phyloP scores from a whole-genome alignment of 2,329 filamentous ascomycete genomes.

The Monosporascus cannonballus region DNA sequence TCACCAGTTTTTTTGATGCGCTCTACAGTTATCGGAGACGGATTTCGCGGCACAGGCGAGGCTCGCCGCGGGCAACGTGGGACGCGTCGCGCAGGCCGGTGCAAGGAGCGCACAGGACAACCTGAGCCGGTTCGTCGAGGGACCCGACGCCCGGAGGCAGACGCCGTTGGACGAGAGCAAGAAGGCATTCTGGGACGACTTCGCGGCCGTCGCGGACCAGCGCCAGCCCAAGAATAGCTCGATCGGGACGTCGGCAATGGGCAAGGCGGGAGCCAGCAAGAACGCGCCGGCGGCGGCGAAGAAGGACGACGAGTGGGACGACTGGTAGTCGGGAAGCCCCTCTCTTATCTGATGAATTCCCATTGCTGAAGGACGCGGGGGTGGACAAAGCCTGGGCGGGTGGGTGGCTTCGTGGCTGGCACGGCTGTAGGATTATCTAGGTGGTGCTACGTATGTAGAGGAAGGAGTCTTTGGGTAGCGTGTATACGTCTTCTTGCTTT shows the following conservation, averaged over 20 bases:
- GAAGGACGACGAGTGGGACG: constrained; percentile 58
- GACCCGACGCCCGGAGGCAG: constrained; percentile 35
- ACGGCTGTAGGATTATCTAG: too few species aligned
- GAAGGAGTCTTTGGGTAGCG: too few species aligned
- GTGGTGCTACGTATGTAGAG: too few species aligned
- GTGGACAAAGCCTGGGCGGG: constrained; percentile 2
- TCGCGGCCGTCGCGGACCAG: constrained; percentile 64
- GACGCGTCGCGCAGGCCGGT: constrained; percentile 59
- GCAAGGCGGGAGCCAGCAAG: constrained; percentile 38
- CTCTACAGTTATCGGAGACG: constrained; percentile 66
- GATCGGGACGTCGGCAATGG: constrained; percentile 56
- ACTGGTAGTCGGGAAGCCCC: constrained; percentile 39
- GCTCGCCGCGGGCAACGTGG: constrained; percentile 59
- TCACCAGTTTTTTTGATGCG: too few species aligned
- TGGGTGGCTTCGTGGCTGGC: too few species aligned
- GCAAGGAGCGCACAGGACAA: constrained; percentile 71
- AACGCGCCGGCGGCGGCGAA: constrained; percentile 31
- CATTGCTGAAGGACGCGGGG: neutral
- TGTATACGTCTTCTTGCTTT: too few species aligned
- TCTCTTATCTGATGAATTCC: neutral
- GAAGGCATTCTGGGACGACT: constrained; percentile 89
- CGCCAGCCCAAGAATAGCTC: constrained; percentile 39
- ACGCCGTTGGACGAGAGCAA: constrained; percentile 54
- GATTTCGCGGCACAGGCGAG: constrained; percentile 67
- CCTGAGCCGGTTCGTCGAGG: constrained; percentile 85